Evolutionary conservation across 1,284 basidiomycete species (phyloP), one percentile per base, ranked within the genome.

Genomic region (Ceratobasidium sp.): DNA sequence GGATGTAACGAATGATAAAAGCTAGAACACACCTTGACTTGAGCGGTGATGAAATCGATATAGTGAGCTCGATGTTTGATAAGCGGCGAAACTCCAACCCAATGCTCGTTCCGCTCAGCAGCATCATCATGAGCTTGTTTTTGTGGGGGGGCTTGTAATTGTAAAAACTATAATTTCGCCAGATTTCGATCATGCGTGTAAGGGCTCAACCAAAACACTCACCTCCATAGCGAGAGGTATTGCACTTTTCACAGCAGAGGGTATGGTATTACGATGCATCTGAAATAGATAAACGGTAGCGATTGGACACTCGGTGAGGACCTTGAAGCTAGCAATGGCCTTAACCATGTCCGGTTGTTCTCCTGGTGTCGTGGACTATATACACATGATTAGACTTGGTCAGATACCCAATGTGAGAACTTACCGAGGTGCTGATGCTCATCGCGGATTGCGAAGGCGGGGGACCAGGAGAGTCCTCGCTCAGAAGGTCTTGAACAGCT

Each of bases 231-330:
- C 92, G 12, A 94, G 88, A 6, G 91, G 89, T 57, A 97, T 89
- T 52, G 94, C 93, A 50, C 90, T 88, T 81, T 93, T 90, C 80
- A 98, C 90, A 38, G 91, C 88, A 8, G 92, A 88, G 8, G 91
- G 88, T 67, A 94, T 90, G 75, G 92, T 84, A 52, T 89, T 87
- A 79, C 94, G 93, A 78, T 92, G 89, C 44, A 91, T 91, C 85
- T 98, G 97, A 79, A 95, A 93, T 84, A 98, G 94, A 57, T 97
- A 91, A 55, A 98, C 95, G 81, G 98, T 92, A 23, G 96, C 93
- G 86, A 98, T 94, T 7, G 95, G 95, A 87, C 98, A 94, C 85
- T 99, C 98, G 6, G 95, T 93, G 33, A 99, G 87, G 16, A 98
- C 94, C 85, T 98, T 99, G 88, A 98, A 98, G 83, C 96, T 97